Conservation (phyloP, 257 asterid genomes). For the Solanum bulbocastanum region DNA sequence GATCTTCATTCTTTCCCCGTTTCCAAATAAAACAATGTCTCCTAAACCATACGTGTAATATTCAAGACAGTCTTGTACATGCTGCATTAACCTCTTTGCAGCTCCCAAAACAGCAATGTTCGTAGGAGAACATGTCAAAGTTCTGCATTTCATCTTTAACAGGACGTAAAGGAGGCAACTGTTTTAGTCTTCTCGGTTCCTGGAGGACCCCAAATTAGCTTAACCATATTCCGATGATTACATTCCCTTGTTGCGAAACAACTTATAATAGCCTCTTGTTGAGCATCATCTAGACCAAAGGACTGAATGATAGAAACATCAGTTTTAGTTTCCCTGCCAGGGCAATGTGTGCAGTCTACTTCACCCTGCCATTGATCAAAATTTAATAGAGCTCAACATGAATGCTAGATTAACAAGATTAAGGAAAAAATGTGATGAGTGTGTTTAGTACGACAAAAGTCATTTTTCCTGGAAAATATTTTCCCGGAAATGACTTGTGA, state of each 20-base stretch:
- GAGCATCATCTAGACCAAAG: conserved; percentile 26
- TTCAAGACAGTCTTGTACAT: neutral
- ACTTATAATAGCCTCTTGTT: conserved; percentile 21
- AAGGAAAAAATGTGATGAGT: neutral
- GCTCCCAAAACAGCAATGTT: conserved; percentile 33
- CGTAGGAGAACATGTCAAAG: conserved; percentile 45
- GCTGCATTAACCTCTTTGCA: conserved; percentile 21
- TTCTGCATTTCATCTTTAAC: conserved; percentile 19
- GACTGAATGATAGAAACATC: neutral
- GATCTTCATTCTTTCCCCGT: conserved; percentile 33
- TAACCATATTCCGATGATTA: conserved; percentile 11
- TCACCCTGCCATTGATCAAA: conserved; percentile 5
- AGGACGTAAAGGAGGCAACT: conserved; percentile 16
- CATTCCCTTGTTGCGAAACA: conserved; percentile 25
- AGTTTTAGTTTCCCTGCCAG: neutral
- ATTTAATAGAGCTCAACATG: neutral
- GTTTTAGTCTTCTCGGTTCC: conserved; percentile 51
- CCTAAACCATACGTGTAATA: conserved; percentile 33
- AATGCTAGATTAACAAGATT: neutral
- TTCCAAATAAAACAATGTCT: conserved; percentile 39
- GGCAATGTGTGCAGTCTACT: conserved; percentile 17
- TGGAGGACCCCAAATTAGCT: conserved; percentile 51
- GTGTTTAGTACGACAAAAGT: neutral
- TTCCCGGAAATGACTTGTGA: neutral
- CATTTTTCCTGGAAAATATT: neutral